Conservation (phyloP, 106 monocot species). For the Narthecium ossifragum region DNA sequence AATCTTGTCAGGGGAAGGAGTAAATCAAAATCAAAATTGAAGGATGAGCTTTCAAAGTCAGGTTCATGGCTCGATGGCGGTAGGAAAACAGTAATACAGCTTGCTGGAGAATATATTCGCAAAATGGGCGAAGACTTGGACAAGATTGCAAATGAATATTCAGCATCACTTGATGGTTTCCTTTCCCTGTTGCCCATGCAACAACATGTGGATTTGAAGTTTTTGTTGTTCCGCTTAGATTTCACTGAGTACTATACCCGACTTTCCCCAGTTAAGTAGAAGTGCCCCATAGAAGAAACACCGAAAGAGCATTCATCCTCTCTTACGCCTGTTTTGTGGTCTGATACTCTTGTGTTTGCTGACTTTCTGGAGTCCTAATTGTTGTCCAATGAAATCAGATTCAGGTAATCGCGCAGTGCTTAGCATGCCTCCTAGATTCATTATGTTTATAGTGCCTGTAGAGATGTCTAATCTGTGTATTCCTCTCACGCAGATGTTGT, state of each 20-base stretch:
- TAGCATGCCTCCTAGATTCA: too few relatives aligned
- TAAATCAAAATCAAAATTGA: conserved; percentile 44
- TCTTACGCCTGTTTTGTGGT: conserved; percentile 7
- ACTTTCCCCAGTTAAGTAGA: conserved; percentile 29
- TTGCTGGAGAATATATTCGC: conserved; percentile 49
- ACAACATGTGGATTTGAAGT: conserved; percentile 96
- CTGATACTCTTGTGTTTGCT: conserved; percentile 1
- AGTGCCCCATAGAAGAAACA: conserved; percentile 6
- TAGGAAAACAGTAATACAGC: conserved; percentile 57
- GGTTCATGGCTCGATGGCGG: conserved; percentile 39
- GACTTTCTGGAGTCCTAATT: too few relatives aligned
- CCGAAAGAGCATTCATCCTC: not conserved
- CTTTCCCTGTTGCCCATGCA: conserved; percentile 85
- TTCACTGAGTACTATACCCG: conserved; percentile 93
- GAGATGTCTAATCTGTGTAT: too few relatives aligned
- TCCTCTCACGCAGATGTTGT: conserved; percentile 3
- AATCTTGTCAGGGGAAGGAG: conserved; percentile 43
- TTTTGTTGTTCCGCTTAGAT: conserved; percentile 83
- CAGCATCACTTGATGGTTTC: conserved; percentile 71
- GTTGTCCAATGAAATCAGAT: too few relatives aligned
- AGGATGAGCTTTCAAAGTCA: conserved; percentile 22
- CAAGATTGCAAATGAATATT: conserved; percentile 68
- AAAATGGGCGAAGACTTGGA: conserved; percentile 85
- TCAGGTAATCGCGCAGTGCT: too few relatives aligned
- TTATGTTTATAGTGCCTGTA: too few relatives aligned